Evolutionary conservation across 2,329 filamentous ascomycete genomes (phyloP), one percentile per base, ranked within the genome.

Genomic region (Stemphylium beticola): DNA sequence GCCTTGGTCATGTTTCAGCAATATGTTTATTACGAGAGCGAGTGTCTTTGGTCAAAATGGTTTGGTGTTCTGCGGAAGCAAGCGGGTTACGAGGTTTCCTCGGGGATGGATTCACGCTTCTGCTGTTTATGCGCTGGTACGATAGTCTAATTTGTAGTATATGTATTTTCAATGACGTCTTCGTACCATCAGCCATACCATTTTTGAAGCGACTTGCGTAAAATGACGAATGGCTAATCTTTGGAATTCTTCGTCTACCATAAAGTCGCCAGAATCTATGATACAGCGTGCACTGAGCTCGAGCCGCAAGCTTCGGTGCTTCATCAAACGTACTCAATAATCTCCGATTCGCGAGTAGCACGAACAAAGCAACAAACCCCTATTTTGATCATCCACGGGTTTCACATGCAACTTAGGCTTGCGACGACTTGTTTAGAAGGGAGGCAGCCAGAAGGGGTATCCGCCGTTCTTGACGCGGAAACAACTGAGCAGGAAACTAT

Each of bases 401-500:
- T 44, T 15, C 36, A 15, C 32, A 20, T 36, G 12, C 8, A 2
- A 8, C 26, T 10, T 11, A 29, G 5, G 2, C 26, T 6, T 11
- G 10, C 26, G 1, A 15, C 9, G 5, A 45, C 15, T 33, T 18
- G 17, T 47, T 54, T 81, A 88, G 77, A 99, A 98, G 10, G 95
- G 95, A 50, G 95, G 95, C 58, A 99, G 83, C 71, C 87, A 92
- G 79, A 98, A 97, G 14, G 93, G 93, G 77, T 99, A 99, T 20
- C 92, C 92, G 31, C 87, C 87, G 73, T 98, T 99, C 87, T 99
- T 99, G 68, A 90, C 82, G 68, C 93, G 87, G 84, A 99, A 99
- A 60, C 96, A 82, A 77, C 91, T 97, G 63, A 99, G 84, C 60
- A 99, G 82, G 79, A 96, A 95, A 80, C 93, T 96, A 82, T 98